A percentile compares a stretch with the other conserved stretches of the same genome.
Evolutionary conservation across 768 basidiomycete genomes (phyloP).

Genomic region (Bullera alba): DNA sequence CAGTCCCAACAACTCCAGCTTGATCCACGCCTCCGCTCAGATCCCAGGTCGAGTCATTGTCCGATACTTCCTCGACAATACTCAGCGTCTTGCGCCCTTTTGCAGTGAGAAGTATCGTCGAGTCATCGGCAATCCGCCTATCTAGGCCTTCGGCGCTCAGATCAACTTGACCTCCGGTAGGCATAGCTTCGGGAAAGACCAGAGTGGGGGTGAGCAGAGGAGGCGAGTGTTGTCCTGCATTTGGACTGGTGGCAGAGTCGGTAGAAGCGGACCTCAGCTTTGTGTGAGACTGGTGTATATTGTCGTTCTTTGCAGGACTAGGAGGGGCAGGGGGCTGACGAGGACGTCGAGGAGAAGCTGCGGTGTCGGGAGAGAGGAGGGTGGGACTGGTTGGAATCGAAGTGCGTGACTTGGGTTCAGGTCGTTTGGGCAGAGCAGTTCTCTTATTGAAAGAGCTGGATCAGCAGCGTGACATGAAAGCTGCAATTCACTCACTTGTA

Average conservation of each 20-base stretch:
- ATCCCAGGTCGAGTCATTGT: too few species aligned
- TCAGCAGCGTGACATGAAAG: neutral
- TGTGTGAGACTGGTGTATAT: neutral
- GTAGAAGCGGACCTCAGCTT: too few species aligned
- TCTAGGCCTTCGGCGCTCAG: too few species aligned
- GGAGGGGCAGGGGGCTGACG: slow-evolving; percentile 19
- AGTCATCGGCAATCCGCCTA: too few species aligned
- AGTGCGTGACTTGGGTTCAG: neutral
- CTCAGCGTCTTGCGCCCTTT: too few species aligned
- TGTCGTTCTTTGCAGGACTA: slow-evolving; percentile 24
- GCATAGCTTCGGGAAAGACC: neutral
- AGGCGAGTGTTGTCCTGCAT: too few species aligned
- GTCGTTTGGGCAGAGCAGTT: slow-evolving; percentile 10
- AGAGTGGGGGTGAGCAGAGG: neutral
- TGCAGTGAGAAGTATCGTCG: too few species aligned
- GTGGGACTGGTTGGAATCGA: neutral
- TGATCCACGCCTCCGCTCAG: too few species aligned
- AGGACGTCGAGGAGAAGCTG: neutral
- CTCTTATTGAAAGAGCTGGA: too few species aligned
- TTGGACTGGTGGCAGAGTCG: too few species aligned
- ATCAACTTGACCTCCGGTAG: neutral
- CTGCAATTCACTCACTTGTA: slow-evolving; percentile 54
- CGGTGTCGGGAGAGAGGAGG: neutral
- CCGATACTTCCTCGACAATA: too few species aligned
- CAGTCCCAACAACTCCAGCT: too few species aligned